Evolutionary conservation across 192 early-diverging fungal species (phyloP).

Genomic region (Piromyces finnis): DNA sequence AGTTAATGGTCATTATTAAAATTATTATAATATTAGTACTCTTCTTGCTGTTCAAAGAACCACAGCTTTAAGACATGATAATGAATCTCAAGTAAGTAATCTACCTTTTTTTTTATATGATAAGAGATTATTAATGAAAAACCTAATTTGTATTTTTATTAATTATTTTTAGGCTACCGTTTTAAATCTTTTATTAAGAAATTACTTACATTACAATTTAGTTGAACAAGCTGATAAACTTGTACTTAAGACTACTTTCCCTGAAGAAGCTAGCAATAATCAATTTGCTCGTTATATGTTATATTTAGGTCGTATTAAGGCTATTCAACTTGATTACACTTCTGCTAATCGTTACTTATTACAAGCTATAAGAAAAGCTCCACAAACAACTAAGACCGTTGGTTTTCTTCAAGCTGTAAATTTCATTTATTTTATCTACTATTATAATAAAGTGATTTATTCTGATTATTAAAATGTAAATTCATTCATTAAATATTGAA

Average conservation of each 20-base stretch:
- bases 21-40: too few species aligned
- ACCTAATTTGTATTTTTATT: too few species aligned
- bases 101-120: too few species aligned
- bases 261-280: slow-evolving; percentile 76
- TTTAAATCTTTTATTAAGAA: slow-evolving; percentile 77
- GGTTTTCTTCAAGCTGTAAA: slow-evolving; percentile 88
- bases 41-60: slow-evolving; percentile 75
- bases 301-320: slow-evolving; percentile 90
- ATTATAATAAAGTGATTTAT: neutral
- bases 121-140: neutral
- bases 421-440: neutral
- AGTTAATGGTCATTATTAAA: too few species aligned
- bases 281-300: slow-evolving; percentile 90
- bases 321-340: slow-evolving; percentile 96
- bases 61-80: slow-evolving; percentile 75
- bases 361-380: slow-evolving; percentile 92
- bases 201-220: slow-evolving; percentile 86
- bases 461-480: neutral
- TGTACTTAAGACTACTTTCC: slow-evolving; percentile 78
- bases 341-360: slow-evolving; percentile 68
- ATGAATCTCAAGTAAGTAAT: slow-evolving; percentile 55
- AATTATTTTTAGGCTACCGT: slow-evolving; percentile 46
- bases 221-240: slow-evolving; percentile 96
- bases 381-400: slow-evolving; percentile 56
- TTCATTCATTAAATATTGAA: too few species aligned